Percentiles rank a stretch among this genome's conserved stretches.
Evolutionary conservation across 805 yeast genomes (phyloP).

Genomic region (Pichia occidentalis): DNA sequence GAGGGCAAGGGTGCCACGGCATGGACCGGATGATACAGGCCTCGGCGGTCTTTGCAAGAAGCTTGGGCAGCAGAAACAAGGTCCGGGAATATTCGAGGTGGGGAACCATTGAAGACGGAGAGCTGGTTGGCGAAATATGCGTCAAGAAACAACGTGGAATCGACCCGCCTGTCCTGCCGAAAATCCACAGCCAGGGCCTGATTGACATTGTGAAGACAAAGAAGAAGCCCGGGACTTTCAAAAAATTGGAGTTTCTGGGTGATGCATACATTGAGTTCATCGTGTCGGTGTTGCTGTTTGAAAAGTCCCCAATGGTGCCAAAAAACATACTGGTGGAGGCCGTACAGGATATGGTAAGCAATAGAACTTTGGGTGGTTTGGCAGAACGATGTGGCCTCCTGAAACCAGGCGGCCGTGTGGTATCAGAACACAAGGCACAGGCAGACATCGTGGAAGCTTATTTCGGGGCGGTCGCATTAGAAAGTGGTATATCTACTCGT

Average conservation of each 20-base stretch:
- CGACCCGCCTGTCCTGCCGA: too few species aligned
- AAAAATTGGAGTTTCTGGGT: slow-evolving; percentile 78
- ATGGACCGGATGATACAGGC: too few species aligned
- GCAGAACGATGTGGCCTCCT: slow-evolving; percentile 41
- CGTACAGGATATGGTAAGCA: slow-evolving; percentile 35
- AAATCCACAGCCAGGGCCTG: not conserved
- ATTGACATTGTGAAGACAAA: not conserved
- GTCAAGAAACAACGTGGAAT: too few species aligned
- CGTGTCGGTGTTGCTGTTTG: slow-evolving; percentile 56
- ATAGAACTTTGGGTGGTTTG: slow-evolving; percentile 53
- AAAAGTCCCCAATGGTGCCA: slow-evolving; percentile 62
- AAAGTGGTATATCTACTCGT: not conserved
- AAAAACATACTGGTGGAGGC: slow-evolving; percentile 63
- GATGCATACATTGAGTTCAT: slow-evolving; percentile 69
- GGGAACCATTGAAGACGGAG: too few species aligned
- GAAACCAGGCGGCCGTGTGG: slow-evolving; percentile 35
- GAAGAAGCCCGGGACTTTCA: slow-evolving; percentile 25
- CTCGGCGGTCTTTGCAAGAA: too few species aligned
- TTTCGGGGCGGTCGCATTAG: slow-evolving; percentile 55
- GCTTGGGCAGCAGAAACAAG: too few species aligned
- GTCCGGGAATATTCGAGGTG: too few species aligned
- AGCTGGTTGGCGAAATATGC: too few species aligned
- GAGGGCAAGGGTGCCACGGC: too few species aligned
- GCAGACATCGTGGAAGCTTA: slow-evolving; percentile 92
- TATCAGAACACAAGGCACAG: slow-evolving; percentile 49